Evolutionary conservation across 2,329 filamentous ascomycete genomes (phyloP), one percentile per base, ranked within the genome.

Genomic region (Calonectria pseudoturangicola): DNA sequence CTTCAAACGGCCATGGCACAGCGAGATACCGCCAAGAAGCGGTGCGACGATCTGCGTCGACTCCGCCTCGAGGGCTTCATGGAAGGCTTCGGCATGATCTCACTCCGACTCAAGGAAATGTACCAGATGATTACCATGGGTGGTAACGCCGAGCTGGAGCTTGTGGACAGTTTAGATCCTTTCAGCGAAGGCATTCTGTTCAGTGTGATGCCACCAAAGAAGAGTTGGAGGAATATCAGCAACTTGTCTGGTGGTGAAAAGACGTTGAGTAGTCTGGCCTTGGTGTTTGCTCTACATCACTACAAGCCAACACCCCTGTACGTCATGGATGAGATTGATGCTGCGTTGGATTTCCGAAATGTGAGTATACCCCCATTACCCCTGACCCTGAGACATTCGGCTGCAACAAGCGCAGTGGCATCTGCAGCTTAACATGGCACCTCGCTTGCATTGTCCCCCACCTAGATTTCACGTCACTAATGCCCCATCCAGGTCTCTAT

Each of bases 71-170:
- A 98, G 79, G 96, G 97, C 43, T 99, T 99, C 89, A 98, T 98
- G 96, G 95, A 97, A 82, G 97, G 97, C 47, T 98, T 99, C 87
- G 93, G 93, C 80, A 93, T 92, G 74, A 99, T 99, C 84, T 98
- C 96, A 1, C 89, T 98, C 28, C 94, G 96, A 0, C 89, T 99
- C 56, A 99, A 99, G 87, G 97, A 99, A 82, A 99, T 99, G 97
- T 99, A 99, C 86, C 97, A 99, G 83, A 98, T 99, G 96, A 99
- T 99, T 83, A 99, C 97, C 27, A 98, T 99, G 95, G 97, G 97
- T 74, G 97, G 97, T 69, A 99, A 99, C 80, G 97, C 97, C 0
- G 97, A 99, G 86, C 91, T 99, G 15, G 97, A 99, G 84, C 92
- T 99, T 28, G 97, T 99, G 48, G 97, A 99, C 86, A 96, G 93